Evolutionary conservation across 177 flowering plant species (phyloP).

Genomic region (Telopea speciosissima): DNA sequence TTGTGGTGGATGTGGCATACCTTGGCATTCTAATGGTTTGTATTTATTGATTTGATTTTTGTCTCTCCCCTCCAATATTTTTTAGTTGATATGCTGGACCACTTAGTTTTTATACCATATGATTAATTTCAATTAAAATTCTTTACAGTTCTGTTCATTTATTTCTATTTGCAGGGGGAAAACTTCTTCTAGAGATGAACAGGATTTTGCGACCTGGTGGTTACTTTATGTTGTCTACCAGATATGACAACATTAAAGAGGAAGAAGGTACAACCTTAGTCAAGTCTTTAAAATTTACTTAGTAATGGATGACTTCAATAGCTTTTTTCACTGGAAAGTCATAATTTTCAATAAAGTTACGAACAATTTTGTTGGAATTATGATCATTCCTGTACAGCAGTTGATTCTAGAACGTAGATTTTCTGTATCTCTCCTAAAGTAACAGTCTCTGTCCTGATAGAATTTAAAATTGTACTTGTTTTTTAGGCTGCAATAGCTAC

Average conservation of each 20-base stretch:
- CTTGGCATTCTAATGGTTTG: constrained; percentile 91
- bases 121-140: no score
- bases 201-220: constrained; percentile 92
- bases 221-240: constrained; percentile 77
- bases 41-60: not conserved
- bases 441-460: not conserved
- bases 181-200: constrained; percentile 82
- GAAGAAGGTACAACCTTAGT: constrained; percentile 59
- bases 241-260: constrained; percentile 58
- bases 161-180: constrained; percentile 52
- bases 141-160: not conserved
- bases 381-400: not conserved
- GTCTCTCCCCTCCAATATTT: not conserved
- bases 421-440: not conserved
- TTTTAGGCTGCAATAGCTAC: not conserved
- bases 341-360: not conserved
- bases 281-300: not conserved
- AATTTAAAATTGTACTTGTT: not conserved
- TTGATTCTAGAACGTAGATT: not conserved
- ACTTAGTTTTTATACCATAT: constrained; percentile 3
- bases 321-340: not conserved
- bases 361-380: no score
- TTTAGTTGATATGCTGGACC: not conserved
- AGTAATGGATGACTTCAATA: not conserved
- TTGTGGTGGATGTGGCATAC: constrained; percentile 66